Evolutionary conservation across 257 asterid genomes (phyloP).

Genomic region (Prunella vulgaris): DNA sequence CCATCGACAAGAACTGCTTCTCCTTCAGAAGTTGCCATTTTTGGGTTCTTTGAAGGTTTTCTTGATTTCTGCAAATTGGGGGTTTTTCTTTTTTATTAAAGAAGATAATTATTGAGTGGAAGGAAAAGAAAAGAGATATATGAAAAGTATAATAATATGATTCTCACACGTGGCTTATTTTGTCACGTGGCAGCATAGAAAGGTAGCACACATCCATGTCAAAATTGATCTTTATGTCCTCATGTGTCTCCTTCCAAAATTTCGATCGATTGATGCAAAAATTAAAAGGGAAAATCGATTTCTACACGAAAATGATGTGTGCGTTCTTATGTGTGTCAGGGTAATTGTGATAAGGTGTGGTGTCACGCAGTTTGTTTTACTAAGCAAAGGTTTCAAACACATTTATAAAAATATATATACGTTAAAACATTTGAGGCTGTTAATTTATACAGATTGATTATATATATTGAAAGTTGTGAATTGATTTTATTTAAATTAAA

Average conservation of each 20-base stretch:
- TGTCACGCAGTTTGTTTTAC: neutral
- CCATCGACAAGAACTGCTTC: constrained; percentile 33
- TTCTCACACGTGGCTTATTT: constrained; percentile 13
- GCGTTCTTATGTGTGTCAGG: neutral
- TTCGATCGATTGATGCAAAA: neutral
- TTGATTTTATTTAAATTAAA: no score
- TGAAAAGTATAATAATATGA: neutral
- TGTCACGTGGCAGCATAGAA: constrained; percentile 21
- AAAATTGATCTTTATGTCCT: constrained; percentile 11
- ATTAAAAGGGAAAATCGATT: no score
- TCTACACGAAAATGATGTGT: neutral
- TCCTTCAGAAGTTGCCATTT: constrained; percentile 29
- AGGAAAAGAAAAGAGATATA: neutral
- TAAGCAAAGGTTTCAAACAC: no score
- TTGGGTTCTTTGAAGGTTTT: neutral
- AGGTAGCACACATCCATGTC: constrained; percentile 17
- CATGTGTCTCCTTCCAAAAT: neutral
- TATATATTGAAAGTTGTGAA: no score
- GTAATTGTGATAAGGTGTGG: neutral
- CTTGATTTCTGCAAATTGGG: neutral
- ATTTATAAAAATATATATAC: no score
- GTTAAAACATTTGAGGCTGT: no score
- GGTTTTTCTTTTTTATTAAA: neutral
- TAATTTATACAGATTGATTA: no score
- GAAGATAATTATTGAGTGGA: neutral